A percentile compares a stretch with the other conserved stretches of the same genome.
phyloP scores from a whole-genome alignment of 371 early-diverging fungal species.

The Batkoa obscura region DNA sequence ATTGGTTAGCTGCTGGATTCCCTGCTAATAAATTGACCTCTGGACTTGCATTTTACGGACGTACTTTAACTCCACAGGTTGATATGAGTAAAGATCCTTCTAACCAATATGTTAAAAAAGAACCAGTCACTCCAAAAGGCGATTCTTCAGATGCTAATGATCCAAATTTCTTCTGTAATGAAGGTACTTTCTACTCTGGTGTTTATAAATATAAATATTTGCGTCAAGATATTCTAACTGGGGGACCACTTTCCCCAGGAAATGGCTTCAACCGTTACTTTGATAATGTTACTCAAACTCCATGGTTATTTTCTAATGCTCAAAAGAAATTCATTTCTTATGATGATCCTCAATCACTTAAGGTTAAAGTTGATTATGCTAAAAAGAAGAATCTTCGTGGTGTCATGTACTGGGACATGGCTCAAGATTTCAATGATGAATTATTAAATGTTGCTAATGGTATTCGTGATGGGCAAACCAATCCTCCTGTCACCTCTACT shows the following conservation, averaged over 20 bases:
- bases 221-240: conserved; percentile 36
- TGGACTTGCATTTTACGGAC: conserved; percentile 42
- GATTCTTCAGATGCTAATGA: conserved; percentile 33
- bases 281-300: conserved; percentile 39
- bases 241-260: conserved; percentile 21
- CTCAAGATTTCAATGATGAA: conserved; percentile 28
- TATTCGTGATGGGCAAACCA: background rate
- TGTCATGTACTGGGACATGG: conserved; percentile 39
- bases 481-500: conserved; percentile 1
- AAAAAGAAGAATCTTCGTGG: conserved; percentile 28
- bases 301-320: conserved; percentile 43
- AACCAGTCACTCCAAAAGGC: conserved; percentile 16
- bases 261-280: conserved; percentile 26
- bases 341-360: conserved; percentile 35
- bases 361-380: conserved; percentile 33
- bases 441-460: conserved; percentile 14
- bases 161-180: conserved; percentile 15
- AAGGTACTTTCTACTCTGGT: conserved; percentile 29
- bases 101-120: conserved; percentile 8
- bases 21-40: conserved; percentile 32
- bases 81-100: conserved; percentile 13
- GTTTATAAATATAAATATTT: conserved; percentile 47
- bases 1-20: conserved; percentile 32
- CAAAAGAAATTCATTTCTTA: conserved; percentile 33
- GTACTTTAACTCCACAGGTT: conserved; percentile 18